Base-by-base conservation (phyloP, 176 grass and related monocot genomes). In the Melocanna baccifera region DNA sequence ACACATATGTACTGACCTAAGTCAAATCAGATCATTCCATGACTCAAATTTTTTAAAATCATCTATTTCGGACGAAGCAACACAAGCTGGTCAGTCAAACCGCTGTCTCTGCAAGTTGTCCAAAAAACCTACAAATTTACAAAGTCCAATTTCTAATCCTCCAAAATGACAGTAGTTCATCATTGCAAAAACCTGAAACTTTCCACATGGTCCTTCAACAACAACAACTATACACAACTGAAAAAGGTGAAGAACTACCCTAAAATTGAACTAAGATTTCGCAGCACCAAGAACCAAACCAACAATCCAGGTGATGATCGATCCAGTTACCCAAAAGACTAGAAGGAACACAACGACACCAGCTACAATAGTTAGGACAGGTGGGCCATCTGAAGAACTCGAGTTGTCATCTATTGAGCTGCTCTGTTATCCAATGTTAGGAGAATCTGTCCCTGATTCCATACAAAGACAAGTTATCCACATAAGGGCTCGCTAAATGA, bases 311-410 rank as follows among this genome's bases (percentile, higher is more conserved):
- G 78, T 86, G 83, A 83, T 11, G 41, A 96, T n/a, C 6, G 89
- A 96, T 46, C 88, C 89, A 74, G 87, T 23, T 18, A 88, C 40
- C 83, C 91, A 94, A 4, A 86, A 64, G 25, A 96, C 48, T 28
- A 99, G 86, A 32, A 96, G 66, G 87, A 96, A 96, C 74, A 96
- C 91, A 9, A 84, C 15, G 13, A 89, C 13, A 62, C 89, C 91
- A 10, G 86, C 85, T 55, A 96, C 46, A 85, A 99, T 92, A 23
- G 96, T 96, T 2, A 82, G 68, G 46, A 94, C 69, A 9, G 93
- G 93, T 23, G 93, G 93, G 25, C 84, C 82, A 53, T 83, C 65
- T 13, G 89, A 43, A 85, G 80, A 78, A 32, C 77, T 88, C 7
- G 83, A 86, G 45, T 22, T 53, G 20, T 48, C 58, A 15, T 77